Evolutionary conservation across 176 grass and related monocot genomes (phyloP).

Genomic region (Microstegium vimineum): DNA sequence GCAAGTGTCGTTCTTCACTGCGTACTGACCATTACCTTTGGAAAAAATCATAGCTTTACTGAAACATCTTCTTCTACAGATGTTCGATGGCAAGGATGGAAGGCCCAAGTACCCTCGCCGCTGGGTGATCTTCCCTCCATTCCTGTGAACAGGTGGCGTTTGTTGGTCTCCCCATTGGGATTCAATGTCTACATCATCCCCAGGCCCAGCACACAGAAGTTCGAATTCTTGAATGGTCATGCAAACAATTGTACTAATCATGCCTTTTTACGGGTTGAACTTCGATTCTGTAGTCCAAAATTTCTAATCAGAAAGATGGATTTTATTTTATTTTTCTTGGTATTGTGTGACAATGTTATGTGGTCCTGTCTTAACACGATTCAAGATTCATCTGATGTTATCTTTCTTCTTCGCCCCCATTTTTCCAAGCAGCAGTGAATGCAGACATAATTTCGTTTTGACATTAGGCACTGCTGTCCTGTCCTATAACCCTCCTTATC

Average conservation of each 20-base stretch:
- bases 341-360: neutral
- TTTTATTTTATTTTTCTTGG: neutral
- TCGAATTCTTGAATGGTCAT: neutral
- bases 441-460: neutral
- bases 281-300: neutral
- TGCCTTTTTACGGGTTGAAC: conserved; percentile 6
- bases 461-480: neutral
- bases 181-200: neutral
- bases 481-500: neutral
- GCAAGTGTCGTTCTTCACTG: conserved; percentile 26
- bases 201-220: neutral
- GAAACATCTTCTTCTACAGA: conserved; percentile 42
- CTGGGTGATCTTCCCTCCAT: conserved; percentile 92
- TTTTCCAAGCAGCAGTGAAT: conserved; percentile 17
- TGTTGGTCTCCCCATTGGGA: neutral
- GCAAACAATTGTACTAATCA: conserved; percentile 14
- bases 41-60: neutral
- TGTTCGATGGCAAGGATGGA: conserved; percentile 86
- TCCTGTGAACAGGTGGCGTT: conserved; percentile 34
- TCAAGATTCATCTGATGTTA: neutral
- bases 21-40: neutral
- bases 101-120: conserved; percentile 72
- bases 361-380: neutral
- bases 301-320: conserved; percentile 10
- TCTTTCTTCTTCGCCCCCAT: neutral